Conservation (phyloP, 1,139 yeast species). For the Magnusiomyces tetraspermus region DNA sequence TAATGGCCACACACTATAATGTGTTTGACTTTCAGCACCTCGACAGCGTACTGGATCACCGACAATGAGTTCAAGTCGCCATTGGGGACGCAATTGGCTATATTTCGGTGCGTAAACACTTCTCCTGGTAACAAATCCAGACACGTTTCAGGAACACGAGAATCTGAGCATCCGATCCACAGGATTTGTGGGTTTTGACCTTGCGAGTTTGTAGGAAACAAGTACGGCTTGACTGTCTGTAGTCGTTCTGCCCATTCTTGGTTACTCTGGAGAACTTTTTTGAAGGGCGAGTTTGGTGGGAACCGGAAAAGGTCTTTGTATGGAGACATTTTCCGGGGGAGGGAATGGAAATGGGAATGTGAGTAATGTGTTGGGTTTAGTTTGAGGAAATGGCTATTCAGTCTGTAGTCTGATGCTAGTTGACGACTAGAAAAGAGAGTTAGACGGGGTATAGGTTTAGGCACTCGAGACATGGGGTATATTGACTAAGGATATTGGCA, state of each 20-base stretch:
- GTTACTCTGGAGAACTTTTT: conserved; percentile 62
- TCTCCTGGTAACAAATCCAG: conserved; percentile 82
- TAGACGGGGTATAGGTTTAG: too few species aligned
- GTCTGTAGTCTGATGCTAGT: too few species aligned
- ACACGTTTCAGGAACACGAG: conserved; percentile 77
- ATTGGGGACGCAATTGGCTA: conserved; percentile 70
- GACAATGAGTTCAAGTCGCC: conserved; percentile 73
- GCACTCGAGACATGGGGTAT: too few species aligned
- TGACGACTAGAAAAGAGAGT: too few species aligned
- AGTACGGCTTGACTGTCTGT: conserved; percentile 49
- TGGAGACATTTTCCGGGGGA: conserved; percentile 1
- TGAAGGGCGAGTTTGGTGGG: conserved; percentile 31
- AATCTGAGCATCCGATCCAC: conserved; percentile 95
- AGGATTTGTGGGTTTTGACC: conserved; percentile 92
- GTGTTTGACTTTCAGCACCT: conserved; percentile 72
- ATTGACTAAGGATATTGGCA: too few species aligned
- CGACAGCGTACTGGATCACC: conserved; percentile 83
- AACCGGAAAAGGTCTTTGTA: conserved; percentile 23
- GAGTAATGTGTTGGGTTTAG: too few species aligned
- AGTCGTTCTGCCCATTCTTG: conserved; percentile 55
- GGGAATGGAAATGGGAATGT: too few species aligned
- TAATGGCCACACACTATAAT: conserved; percentile 95
- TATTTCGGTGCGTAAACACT: conserved; percentile 84
- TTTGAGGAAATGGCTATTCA: too few species aligned
- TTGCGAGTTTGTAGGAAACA: conserved; percentile 62